Base-by-base conservation (phyloP, 371 early-diverging fungal species). In the Rhizopus sp. region DNA sequence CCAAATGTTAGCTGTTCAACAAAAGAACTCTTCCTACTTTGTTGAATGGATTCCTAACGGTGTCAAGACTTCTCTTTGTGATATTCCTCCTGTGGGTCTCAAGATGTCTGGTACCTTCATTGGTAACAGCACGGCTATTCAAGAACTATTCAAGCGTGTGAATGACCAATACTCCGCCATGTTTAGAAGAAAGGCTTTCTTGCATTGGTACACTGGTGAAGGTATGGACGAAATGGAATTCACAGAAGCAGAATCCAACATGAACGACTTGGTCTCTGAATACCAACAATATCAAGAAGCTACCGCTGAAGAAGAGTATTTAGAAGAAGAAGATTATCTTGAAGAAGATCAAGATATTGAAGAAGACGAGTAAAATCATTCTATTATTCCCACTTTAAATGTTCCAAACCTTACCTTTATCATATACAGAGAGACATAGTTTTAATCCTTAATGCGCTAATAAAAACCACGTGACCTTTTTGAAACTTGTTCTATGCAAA, bases 21-120 rank as follows among this genome's bases (percentile, higher is more conserved):
- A 90, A 72, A 95, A 94, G 88, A 97, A 96, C 87, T 89, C 91
- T 46, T 86, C 92, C 12, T 92, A 94, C 88, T 99, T 99, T 80
- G 99, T 98, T 41, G 99, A 98, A 75, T 99, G 99, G 99, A 98
- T 99, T 68, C 99, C 99, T 64, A 97, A 96, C 88, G 95, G 96
- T 81, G 96, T 98, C 77, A 98, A 99, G 88, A 97, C 98, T 17
- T 96, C 98, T 57, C 93, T 97, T 37, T 99, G 99, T 81, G 96
- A 97, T 66, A 96, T 99, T 69, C 94, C 98, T 53, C 99, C 99
- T 55, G 88, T 86, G 52, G 98, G 96, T 50, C 86, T 97, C 61
- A 93, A 95, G 75, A 97, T 98, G 97, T 92, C 94, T 46, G 95
- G 93, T 63, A 99, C 99, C 35, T 99, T 99, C 74, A 93, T 99